Evolutionary conservation across 169 alveolate genomes (phyloP).

Genomic region (Theileria luwenshuni): DNA sequence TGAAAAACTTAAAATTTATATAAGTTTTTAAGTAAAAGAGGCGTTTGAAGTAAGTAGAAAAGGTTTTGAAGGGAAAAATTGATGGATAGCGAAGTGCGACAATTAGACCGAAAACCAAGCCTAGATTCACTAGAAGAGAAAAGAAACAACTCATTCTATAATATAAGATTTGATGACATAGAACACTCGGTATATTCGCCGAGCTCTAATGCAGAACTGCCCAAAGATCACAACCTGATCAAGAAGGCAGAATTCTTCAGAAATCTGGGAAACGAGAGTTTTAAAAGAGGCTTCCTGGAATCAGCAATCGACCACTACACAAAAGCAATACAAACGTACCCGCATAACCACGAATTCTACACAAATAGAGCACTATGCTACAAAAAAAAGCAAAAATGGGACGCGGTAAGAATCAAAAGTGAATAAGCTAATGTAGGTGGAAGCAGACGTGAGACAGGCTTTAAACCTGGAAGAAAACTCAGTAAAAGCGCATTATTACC

Average conservation of each 20-base stretch:
- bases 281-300: conserved; percentile 80
- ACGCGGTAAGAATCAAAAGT: conserved; percentile 4
- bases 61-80: background rate
- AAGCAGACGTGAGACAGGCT: conserved; percentile 78
- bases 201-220: background rate
- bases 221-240: conserved; percentile 21
- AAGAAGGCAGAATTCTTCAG: conserved; percentile 73
- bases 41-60: too few species aligned
- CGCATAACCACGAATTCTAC: conserved; percentile 77
- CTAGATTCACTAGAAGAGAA: conserved; percentile 4
- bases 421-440: conserved; percentile 56
- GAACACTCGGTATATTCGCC: conserved; percentile 12
- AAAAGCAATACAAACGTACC: conserved; percentile 75
- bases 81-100: background rate
- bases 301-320: conserved; percentile 84
- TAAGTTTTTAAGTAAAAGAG: too few species aligned
- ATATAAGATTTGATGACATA: background rate
- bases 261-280: conserved; percentile 80
- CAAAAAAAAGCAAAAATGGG: conserved; percentile 77
- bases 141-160: background rate
- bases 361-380: conserved; percentile 85
- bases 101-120: background rate
- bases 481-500: conserved; percentile 81
- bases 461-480: conserved; percentile 79
- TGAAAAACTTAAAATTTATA: too few species aligned